Evolutionary conservation across 768 basidiomycete species (phyloP).

Genomic region (Amanita rimosa): DNA sequence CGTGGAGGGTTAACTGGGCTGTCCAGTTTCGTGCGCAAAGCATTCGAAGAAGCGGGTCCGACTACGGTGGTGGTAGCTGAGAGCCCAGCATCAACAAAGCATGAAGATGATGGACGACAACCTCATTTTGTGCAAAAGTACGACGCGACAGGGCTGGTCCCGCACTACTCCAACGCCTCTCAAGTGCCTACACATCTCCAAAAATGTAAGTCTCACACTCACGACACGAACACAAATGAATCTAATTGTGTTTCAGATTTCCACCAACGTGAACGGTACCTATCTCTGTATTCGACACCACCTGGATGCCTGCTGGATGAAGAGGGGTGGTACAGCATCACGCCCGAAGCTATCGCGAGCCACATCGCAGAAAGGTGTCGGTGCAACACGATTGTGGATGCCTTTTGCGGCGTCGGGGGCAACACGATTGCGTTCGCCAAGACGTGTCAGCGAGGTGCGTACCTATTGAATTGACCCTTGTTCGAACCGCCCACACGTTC

Average conservation of each 20-base stretch:
- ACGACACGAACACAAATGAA: too few relatives aligned
- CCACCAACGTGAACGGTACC: constrained; percentile 70
- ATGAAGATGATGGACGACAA: background rate
- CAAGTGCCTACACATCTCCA: constrained; percentile 70
- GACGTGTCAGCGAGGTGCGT: constrained; percentile 87
- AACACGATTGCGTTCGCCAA: constrained; percentile 96
- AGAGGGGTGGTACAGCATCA: constrained; percentile 98
- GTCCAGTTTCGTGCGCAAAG: constrained; percentile 29
- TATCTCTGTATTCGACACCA: constrained; percentile 60
- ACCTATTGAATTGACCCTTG: too few relatives aligned
- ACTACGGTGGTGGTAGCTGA: background rate
- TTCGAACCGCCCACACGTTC: too few relatives aligned
- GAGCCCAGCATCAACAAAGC: background rate
- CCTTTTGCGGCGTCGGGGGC: constrained; percentile 96
- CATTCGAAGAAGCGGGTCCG: constrained; percentile 17
- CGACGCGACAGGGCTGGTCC: constrained; percentile 67
- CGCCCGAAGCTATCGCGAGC: constrained; percentile 83
- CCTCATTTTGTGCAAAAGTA: constrained; percentile 28
- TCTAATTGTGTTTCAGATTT: constrained; percentile 48
- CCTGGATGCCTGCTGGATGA: constrained; percentile 81
- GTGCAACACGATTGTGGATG: constrained; percentile 77
- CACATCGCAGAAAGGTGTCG: constrained; percentile 92
- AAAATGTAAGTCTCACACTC: constrained; percentile 55
- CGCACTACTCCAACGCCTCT: constrained; percentile 47
- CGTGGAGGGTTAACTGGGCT: constrained; percentile 31